Percentiles rank a stretch among this genome's conserved stretches.
These are phyloP conservation scores for Penicillium sp. DNA, from an alignment of 2,329 filamentous ascomycete species.

Conservation along the genomic window DNA sequence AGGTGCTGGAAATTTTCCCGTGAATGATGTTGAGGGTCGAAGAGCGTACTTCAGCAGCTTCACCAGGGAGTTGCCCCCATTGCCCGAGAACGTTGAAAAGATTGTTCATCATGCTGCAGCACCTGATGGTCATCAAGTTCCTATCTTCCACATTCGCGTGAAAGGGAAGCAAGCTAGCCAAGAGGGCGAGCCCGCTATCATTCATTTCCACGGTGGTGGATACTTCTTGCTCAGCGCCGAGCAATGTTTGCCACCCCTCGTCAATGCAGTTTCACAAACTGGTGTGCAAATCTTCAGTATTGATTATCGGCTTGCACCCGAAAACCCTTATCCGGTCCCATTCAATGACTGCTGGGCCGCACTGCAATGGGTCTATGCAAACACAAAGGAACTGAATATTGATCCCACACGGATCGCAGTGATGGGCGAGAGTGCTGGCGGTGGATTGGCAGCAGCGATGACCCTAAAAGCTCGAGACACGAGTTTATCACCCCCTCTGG, in stretches of 20 bases:
- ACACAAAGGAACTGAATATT: slow-evolving; percentile 45
- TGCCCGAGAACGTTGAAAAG: slow-evolving; percentile 17
- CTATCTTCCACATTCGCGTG: slow-evolving; percentile 19
- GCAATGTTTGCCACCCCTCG: slow-evolving; percentile 27
- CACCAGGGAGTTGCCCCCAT: background rate
- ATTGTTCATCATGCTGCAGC: slow-evolving; percentile 6
- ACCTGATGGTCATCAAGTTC: slow-evolving; percentile 8
- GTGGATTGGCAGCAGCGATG: slow-evolving; percentile 60
- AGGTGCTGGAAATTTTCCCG: background rate
- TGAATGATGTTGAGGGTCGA: slow-evolving; percentile 11
- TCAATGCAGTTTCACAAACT: slow-evolving; percentile 27
- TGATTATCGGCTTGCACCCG: slow-evolving; percentile 52
- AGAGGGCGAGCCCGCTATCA: slow-evolving; percentile 30
- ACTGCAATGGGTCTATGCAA: slow-evolving; percentile 36
- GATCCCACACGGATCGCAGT: slow-evolving; percentile 56
- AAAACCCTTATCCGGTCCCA: slow-evolving; percentile 42
- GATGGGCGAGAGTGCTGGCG: slow-evolving; percentile 61
- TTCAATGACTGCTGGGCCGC: slow-evolving; percentile 49
- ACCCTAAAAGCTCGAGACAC: slow-evolving; percentile 54
- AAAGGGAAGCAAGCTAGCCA: background rate
- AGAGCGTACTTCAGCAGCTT: slow-evolving; percentile 2
- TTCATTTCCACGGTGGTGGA: slow-evolving; percentile 50
- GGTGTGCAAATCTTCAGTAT: slow-evolving; percentile 41
- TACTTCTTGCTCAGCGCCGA: slow-evolving; percentile 39
- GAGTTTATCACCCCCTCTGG: slow-evolving; percentile 36